phyloP scores from a whole-genome alignment of 768 basidiomycete species.

The Bullera alba region DNA sequence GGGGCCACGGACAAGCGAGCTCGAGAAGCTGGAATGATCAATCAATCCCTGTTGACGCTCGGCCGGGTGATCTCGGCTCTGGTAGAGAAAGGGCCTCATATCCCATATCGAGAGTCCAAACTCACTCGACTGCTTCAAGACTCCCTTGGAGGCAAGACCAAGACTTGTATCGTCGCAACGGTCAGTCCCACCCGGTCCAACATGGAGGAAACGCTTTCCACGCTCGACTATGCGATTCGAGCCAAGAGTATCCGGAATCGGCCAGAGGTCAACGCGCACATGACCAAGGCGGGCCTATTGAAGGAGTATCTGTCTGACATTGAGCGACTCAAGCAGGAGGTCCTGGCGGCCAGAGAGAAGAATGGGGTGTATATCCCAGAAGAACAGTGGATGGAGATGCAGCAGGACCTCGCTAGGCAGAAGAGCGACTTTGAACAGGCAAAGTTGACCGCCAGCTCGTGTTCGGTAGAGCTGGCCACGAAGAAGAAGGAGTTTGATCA shows the following conservation, averaged over 20 bases:
- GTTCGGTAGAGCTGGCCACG: constrained; percentile 68
- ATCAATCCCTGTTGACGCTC: constrained; percentile 91
- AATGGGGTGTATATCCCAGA: constrained; percentile 91
- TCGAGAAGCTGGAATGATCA: constrained; percentile 97
- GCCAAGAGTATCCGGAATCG: constrained; percentile 93
- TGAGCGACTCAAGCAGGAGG: constrained; percentile 79
- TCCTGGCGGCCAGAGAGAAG: constrained; percentile 77
- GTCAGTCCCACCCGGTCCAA: constrained; percentile 88
- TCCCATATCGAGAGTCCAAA: constrained; percentile 96
- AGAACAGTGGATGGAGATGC: constrained; percentile 81
- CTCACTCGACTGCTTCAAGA: constrained; percentile 96
- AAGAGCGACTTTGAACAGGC: constrained; percentile 76
- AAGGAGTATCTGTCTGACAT: constrained; percentile 93
- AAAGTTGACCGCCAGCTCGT: constrained; percentile 69
- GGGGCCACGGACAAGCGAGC: constrained; percentile 94
- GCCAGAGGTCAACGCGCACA: constrained; percentile 89
- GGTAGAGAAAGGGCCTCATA: constrained; percentile 82
- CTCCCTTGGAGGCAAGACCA: constrained; percentile 93
- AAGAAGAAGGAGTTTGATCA: constrained; percentile 88
- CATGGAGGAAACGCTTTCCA: constrained; percentile 94
- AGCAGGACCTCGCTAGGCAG: constrained; percentile 64
- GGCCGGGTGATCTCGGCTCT: constrained; percentile 94
- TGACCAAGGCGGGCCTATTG: constrained; percentile 82
- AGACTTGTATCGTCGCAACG: constrained; percentile 96
- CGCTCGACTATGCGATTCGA: constrained; percentile 89